A percentile compares a stretch with the other conserved stretches of the same genome.
Evolutionary conservation across 2,329 filamentous ascomycete genomes (phyloP).

Genomic region (Geosmithia putterillii): DNA sequence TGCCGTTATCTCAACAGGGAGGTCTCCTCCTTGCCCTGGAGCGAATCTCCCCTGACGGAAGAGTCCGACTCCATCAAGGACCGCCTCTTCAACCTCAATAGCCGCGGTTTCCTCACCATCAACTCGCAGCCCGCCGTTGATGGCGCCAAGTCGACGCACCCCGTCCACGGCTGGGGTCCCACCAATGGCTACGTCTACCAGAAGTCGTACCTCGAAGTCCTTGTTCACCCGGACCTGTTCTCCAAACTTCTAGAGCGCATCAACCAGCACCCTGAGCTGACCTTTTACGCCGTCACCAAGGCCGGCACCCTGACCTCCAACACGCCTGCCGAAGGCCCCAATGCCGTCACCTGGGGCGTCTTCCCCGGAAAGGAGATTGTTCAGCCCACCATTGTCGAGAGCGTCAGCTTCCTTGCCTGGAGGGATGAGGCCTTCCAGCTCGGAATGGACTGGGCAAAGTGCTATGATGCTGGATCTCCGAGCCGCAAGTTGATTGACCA

Average conservation of each 20-base stretch:
- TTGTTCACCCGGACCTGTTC: slow-evolving; percentile 72
- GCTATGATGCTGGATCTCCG: slow-evolving; percentile 64
- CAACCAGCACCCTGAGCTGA: slow-evolving; percentile 66
- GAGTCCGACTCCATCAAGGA: slow-evolving; percentile 71
- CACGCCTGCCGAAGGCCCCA: slow-evolving; percentile 72
- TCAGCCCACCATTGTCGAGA: slow-evolving; percentile 99
- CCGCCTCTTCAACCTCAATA: slow-evolving; percentile 71
- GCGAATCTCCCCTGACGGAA: slow-evolving; percentile 71
- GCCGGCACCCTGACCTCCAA: slow-evolving; percentile 75
- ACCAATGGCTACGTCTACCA: slow-evolving; percentile 95
- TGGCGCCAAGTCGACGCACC: slow-evolving; percentile 76
- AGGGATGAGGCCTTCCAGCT: slow-evolving; percentile 95
- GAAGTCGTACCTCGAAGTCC: slow-evolving; percentile 89
- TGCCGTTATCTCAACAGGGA: slow-evolving; percentile 73
- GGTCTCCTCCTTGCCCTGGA: slow-evolving; percentile 82
- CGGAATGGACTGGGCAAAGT: slow-evolving; percentile 88
- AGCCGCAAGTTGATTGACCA: slow-evolving; percentile 70
- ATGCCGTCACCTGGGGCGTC: slow-evolving; percentile 98
- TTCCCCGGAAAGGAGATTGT: slow-evolving; percentile 98
- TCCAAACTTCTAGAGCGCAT: slow-evolving; percentile 67
- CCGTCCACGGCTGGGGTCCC: slow-evolving; percentile 88
- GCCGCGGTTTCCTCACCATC: slow-evolving; percentile 79
- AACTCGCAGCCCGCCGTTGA: slow-evolving; percentile 96
- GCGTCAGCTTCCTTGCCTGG: slow-evolving; percentile 94
- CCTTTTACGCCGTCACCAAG: slow-evolving; percentile 89